These are phyloP conservation scores for Talaromyces amestolkiae DNA, from an alignment of 2,329 filamentous ascomycete species.

Conservation along the genomic window DNA sequence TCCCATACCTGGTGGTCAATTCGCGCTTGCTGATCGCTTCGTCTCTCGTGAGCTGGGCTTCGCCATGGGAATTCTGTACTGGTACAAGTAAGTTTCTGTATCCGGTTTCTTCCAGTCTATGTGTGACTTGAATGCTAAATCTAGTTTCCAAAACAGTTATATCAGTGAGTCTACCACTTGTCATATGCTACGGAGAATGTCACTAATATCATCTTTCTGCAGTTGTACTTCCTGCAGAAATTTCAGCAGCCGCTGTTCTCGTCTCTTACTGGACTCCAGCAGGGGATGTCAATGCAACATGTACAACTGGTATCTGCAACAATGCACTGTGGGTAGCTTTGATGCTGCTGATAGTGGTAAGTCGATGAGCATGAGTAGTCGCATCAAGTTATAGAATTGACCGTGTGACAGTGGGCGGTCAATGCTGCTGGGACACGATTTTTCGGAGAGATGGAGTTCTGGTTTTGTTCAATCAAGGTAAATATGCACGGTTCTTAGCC, in stretches of 20 bases:
- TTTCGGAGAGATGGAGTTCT: conserved; percentile 56
- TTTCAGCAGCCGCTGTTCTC: conserved; percentile 63
- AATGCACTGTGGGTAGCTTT: conserved; percentile 53
- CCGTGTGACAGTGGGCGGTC: conserved; percentile 24
- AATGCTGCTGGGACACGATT: conserved; percentile 50
- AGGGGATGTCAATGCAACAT: conserved; percentile 35
- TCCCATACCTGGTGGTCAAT: conserved; percentile 45
- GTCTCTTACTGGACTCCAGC: conserved; percentile 59
- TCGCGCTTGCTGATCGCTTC: conserved; percentile 44
- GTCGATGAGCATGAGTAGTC: not conserved
- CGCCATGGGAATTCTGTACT: conserved; percentile 46
- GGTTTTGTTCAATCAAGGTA: conserved; percentile 51
- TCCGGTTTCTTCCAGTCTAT: not conserved
- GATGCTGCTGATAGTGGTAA: conserved; percentile 56
- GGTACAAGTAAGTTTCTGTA: conserved; percentile 44
- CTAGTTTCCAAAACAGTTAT: not conserved
- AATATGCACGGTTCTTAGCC: not conserved
- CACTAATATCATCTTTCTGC: not conserved
- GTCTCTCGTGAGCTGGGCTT: conserved; percentile 44
- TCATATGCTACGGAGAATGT: not conserved
- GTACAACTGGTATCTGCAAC: conserved; percentile 22
- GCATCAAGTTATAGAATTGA: not conserved
- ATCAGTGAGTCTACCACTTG: not conserved
- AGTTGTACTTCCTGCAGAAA: conserved; percentile 47
- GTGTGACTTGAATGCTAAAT: not conserved